These are phyloP conservation scores for Conringia planisiliqua DNA, from an alignment of 345 rosid genomes.

Conservation along the genomic window DNA sequence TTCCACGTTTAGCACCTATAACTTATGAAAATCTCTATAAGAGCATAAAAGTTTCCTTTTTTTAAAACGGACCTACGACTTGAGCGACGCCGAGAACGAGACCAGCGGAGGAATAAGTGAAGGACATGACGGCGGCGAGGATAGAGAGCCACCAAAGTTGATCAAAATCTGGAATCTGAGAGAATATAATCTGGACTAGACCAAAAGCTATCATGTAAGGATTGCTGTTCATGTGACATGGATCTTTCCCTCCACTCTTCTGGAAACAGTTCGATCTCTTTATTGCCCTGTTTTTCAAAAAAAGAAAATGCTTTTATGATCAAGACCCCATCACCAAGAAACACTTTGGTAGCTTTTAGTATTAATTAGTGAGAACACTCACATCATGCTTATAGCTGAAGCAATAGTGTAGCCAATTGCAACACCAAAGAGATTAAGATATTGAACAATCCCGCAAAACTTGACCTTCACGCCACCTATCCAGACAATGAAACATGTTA, in stretches of 20 bases:
- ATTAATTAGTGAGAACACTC: conserved; percentile 17
- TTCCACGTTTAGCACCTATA: background rate
- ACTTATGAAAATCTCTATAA: background rate
- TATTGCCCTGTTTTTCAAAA: conserved; percentile 49
- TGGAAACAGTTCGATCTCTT: conserved; percentile 85
- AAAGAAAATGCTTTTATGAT: background rate
- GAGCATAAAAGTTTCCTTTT: background rate
- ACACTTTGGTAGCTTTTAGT: background rate
- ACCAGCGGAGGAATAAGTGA: conserved; percentile 69
- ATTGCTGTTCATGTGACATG: conserved; percentile 74
- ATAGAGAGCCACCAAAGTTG: conserved; percentile 84
- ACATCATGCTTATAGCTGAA: conserved; percentile 48
- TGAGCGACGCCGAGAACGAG: conserved; percentile 71
- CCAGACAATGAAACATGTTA: background rate
- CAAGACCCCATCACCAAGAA: background rate
- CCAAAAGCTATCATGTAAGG: conserved; percentile 79
- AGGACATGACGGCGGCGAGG: conserved; percentile 82
- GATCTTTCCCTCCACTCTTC: conserved; percentile 56
- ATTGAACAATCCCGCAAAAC: conserved; percentile 42
- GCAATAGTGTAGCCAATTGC: conserved; percentile 55
- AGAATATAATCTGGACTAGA: conserved; percentile 57
- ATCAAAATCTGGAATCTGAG: conserved; percentile 83
- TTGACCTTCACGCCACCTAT: conserved; percentile 36
- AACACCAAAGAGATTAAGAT: conserved; percentile 37
- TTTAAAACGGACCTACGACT: conserved; percentile 44